Conservation (phyloP, 306 rosid genomes). For the Corylus americana region DNA sequence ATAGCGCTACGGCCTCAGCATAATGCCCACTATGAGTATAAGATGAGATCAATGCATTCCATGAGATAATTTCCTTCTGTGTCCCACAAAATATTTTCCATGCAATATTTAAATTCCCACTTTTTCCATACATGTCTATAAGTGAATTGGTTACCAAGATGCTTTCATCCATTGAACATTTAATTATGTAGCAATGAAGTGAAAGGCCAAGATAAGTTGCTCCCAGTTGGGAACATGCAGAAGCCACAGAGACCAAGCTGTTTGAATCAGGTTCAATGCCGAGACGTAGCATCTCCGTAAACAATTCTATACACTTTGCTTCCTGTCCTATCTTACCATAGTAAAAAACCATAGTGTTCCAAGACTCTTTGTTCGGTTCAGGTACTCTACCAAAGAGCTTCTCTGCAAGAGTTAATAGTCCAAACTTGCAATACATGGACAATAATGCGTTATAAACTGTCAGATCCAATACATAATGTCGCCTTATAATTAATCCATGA, state of each 20-base stretch:
- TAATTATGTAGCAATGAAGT: slow-evolving; percentile 57
- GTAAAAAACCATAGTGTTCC: slow-evolving; percentile 58
- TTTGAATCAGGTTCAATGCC: slow-evolving; percentile 47
- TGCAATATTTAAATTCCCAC: slow-evolving; percentile 46
- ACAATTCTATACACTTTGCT: slow-evolving; percentile 47
- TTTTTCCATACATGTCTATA: slow-evolving; percentile 74
- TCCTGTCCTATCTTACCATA: slow-evolving; percentile 44
- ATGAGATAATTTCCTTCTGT: slow-evolving; percentile 47
- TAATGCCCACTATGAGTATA: slow-evolving; percentile 44
- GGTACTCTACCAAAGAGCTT: slow-evolving; percentile 42
- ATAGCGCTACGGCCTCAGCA: slow-evolving; percentile 50
- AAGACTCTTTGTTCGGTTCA: slow-evolving; percentile 43
- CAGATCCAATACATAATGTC: slow-evolving; percentile 30
- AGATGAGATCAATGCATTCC: slow-evolving; percentile 77
- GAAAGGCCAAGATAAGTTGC: slow-evolving; percentile 55
- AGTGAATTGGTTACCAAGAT: slow-evolving; percentile 53
- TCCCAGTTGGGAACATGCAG: slow-evolving; percentile 53
- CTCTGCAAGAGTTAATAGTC: slow-evolving; percentile 52
- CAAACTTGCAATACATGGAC: slow-evolving; percentile 76
- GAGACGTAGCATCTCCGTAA: slow-evolving; percentile 54
- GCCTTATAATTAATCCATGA: slow-evolving; percentile 59
- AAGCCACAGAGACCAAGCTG: slow-evolving; percentile 52
- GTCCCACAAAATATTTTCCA: slow-evolving; percentile 48
- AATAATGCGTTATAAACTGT: slow-evolving; percentile 49
- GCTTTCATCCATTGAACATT: slow-evolving; percentile 41